phyloP scores from a whole-genome alignment of 1,284 basidiomycete species.

The Phellopilus nigrolimitatus region DNA sequence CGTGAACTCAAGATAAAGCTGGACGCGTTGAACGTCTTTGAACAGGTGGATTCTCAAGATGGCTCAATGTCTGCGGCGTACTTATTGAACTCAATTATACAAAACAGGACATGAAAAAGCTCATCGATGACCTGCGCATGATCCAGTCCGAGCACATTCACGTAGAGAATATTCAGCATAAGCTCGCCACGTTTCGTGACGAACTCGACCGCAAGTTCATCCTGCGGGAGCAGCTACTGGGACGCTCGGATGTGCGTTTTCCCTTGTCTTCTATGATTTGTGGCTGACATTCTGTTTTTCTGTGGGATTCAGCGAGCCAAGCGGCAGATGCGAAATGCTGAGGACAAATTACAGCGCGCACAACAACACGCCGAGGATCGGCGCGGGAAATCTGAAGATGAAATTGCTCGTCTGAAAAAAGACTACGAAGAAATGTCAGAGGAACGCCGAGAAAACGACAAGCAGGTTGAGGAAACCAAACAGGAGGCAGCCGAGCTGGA shows the following conservation, averaged over 20 bases:
- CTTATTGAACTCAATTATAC: conserved; percentile 21
- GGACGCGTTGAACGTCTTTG: conserved; percentile 63
- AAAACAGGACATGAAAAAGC: conserved; percentile 58
- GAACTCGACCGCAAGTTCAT: conserved; percentile 66
- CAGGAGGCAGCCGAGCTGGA: conserved; percentile 61
- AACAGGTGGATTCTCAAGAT: conserved; percentile 53
- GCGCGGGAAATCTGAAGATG: conserved; percentile 58
- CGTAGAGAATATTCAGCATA: conserved; percentile 59
- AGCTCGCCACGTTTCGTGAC: conserved; percentile 57
- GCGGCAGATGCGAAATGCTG: conserved; percentile 21
- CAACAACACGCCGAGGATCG: conserved; percentile 74
- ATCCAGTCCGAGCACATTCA: conserved; percentile 65
- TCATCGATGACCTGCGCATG: conserved; percentile 63
- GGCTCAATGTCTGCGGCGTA: conserved; percentile 22
- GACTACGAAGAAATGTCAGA: conserved; percentile 75
- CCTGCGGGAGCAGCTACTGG: conserved; percentile 62
- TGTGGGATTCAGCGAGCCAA: conserved; percentile 46
- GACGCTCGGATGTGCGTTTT: conserved; percentile 62
- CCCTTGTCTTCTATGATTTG: conserved; percentile 12
- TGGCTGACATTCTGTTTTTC: conserved; percentile 3
- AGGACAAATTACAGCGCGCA: conserved; percentile 44
- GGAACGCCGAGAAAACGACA: conserved; percentile 71
- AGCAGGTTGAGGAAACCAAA: conserved; percentile 68
- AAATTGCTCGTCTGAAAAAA: conserved; percentile 63
- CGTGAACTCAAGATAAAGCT: conserved; percentile 75